A percentile compares a stretch with the other conserved stretches of the same genome.
Evolutionary conservation across 2,329 filamentous ascomycete genomes (phyloP).

Genomic region (Dendrostoma leiphaemia): DNA sequence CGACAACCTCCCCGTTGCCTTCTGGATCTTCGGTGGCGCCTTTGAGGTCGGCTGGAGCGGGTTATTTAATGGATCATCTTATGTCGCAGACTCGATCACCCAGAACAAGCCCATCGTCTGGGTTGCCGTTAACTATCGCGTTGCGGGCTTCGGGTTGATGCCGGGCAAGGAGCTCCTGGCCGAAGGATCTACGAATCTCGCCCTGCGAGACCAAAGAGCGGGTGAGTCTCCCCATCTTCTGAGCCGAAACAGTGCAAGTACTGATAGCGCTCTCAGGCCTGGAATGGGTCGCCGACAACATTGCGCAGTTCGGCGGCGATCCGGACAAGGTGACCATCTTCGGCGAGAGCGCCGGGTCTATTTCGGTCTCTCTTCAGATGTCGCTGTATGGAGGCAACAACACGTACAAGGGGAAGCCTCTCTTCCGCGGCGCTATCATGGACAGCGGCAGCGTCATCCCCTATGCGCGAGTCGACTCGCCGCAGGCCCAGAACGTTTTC

Average conservation of each 20-base stretch:
- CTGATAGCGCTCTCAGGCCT: slow-evolving; percentile 28
- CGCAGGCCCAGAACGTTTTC: slow-evolving; percentile 55
- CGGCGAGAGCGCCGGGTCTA: slow-evolving; percentile 58
- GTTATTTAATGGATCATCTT: slow-evolving; percentile 35
- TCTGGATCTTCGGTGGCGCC: slow-evolving; percentile 58
- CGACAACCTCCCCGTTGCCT: slow-evolving; percentile 51
- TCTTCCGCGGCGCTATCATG: slow-evolving; percentile 68
- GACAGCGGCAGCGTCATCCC: slow-evolving; percentile 53
- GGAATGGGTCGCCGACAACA: slow-evolving; percentile 65
- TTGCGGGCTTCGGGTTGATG: slow-evolving; percentile 61
- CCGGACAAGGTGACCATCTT: slow-evolving; percentile 63
- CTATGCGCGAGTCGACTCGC: slow-evolving; percentile 49
- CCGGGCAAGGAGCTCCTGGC: slow-evolving; percentile 52
- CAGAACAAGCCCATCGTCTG: slow-evolving; percentile 58
- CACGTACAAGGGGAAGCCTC: slow-evolving; percentile 59
- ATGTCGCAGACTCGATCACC: slow-evolving; percentile 33
- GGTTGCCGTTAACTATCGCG: slow-evolving; percentile 63
- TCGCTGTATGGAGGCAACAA: slow-evolving; percentile 59
- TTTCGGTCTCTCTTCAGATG: slow-evolving; percentile 64
- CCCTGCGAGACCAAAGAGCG: slow-evolving; percentile 58
- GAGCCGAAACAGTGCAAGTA: not conserved
- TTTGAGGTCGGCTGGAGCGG: slow-evolving; percentile 37
- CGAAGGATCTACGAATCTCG: slow-evolving; percentile 57
- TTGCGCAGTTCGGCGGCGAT: slow-evolving; percentile 49
- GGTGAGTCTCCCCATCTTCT: slow-evolving; percentile 27